Percentiles rank a stretch among this genome's conserved stretches.
Conservation (phyloP, 1,284 basidiomycete species). For the Golubevia pallescens region DNA sequence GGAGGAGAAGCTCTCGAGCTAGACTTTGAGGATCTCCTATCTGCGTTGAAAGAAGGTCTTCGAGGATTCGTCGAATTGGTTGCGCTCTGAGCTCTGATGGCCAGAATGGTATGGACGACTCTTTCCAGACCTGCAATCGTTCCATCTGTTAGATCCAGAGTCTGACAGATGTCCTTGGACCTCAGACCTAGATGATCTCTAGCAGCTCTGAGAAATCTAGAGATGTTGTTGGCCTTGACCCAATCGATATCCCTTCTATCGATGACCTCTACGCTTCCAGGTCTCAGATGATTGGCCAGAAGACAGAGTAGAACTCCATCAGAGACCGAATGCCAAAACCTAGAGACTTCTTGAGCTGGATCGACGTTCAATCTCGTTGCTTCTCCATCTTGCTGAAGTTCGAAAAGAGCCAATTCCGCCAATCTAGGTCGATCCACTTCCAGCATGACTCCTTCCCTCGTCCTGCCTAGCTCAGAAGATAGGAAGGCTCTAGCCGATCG, state of each 20-base stretch:
- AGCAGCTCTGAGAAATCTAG: constrained; percentile 36
- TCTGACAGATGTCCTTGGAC: constrained; percentile 41
- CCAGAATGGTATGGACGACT: constrained; percentile 37
- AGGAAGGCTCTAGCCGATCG: constrained; percentile 35
- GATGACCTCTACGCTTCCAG: constrained; percentile 27
- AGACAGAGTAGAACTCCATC: constrained; percentile 46
- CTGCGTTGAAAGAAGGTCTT: not conserved
- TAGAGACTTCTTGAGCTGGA: constrained; percentile 7
- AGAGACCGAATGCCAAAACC: constrained; percentile 36
- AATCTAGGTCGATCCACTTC: constrained; percentile 23
- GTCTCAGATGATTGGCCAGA: constrained; percentile 29
- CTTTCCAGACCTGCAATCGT: constrained; percentile 38
- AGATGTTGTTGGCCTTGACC: constrained; percentile 42
- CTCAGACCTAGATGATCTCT: constrained; percentile 38
- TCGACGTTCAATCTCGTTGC: constrained; percentile 6
- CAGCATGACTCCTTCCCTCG: constrained; percentile 12
- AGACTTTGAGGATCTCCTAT: not conserved
- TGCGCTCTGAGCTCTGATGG: constrained; percentile 7
- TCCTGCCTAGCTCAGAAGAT: constrained; percentile 22
- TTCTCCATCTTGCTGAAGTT: constrained; percentile 17
- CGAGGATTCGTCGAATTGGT: not conserved
- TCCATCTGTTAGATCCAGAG: constrained; percentile 35
- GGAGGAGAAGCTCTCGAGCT: not conserved
- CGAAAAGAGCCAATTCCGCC: constrained; percentile 18
- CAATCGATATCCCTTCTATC: constrained; percentile 38